Evolutionary conservation across 257 asterid genomes (phyloP), one percentile per base, ranked within the genome.

Genomic region (Cynanchum wilfordii): DNA sequence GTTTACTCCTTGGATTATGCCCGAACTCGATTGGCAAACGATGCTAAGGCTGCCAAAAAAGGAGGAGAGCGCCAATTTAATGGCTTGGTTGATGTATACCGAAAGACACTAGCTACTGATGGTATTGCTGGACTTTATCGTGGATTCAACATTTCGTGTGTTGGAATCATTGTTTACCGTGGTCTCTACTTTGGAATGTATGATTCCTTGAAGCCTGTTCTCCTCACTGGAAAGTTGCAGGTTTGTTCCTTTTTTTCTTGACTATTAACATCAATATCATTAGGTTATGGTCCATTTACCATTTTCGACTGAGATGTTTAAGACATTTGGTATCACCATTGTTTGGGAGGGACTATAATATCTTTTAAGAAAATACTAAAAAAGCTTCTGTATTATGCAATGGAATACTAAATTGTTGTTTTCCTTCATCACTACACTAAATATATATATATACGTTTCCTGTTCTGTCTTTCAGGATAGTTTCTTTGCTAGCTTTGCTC

Each of bases 101-200:
- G 60, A 65, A 83, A 83, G 77, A 83, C 87, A 42, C 15, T 83
- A 29, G 77, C 79, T 42, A 72, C 85, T 50, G 87, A 83, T 73
- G 87, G 87, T 17, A 27, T 83, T 57, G 85, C 82, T 51, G 87
- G 87, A 51, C 85, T 83, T 40, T 80, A 83, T 62, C 87, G 87
- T 58, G 87, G 87, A 52, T 83, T 83, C 77, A 80, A 78, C 44
- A 83, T 83, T 49, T 83, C 87, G 25, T 83, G 87, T 70, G 85
- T 80, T 45, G 87, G 87, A 8, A 83, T 83, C 79, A 78, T 83
- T 68, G 87, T 83, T 50, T 83, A 83, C 70, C 87, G 87, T 0
- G 87, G 87, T 65, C 82, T 83, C 75, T 83, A 83, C 81, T 83
- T 83, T 59, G 87, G 87, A 51, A 65, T 80, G 78, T 83, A 83